Evolutionary conservation across 768 basidiomycete species (phyloP), one percentile per base, ranked within the genome.

Genomic region (Hygrophoropsis aurantiaca): DNA sequence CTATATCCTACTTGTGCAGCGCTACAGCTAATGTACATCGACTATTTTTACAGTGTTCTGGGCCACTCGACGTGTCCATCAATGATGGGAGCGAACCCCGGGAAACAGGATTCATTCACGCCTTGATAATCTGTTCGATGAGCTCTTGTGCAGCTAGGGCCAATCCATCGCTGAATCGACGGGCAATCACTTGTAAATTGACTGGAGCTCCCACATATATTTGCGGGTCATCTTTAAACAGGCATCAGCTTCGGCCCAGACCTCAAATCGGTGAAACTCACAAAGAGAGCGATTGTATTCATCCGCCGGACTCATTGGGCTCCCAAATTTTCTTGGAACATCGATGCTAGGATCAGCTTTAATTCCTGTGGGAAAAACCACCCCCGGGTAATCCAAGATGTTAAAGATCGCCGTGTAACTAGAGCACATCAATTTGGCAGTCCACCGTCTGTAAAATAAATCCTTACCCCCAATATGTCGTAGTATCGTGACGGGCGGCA

Each of bases 321-420:
- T 38, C 23, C 48, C 46, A 20, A 16, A 18, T 6, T 58, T 35
- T 36, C 54, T 35, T 15, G 47, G 11, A 18, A 42, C 13, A 23
- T 70, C 68, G 5, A 62, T 4, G 2, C 53, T 34, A 33, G 68
- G 56, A 44, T 68, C 59, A 37, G 47, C 47, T 23, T 3, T 11
- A 19, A 53, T 46, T 11, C 71, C 69, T 19, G 66, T 66, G 4
- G 74, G 73, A 57, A 74, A 69, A 7, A 68, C 66, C 7, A 60
- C 64, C 8, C 60, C 63, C 5, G 72, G 64, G 44, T 72, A 73
- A 53, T 75, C 74, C 11, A 64, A 51, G 9, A 71, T 49, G 39
- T 75, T 73, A 57, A 59, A 69, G 32, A 67, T 46, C 9, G 53
- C 59, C 1, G 71, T 71, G 49, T 69, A 68, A 16, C 61, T 60